Evolutionary conservation across 2,329 filamentous ascomycete genomes (phyloP).

Genomic region (Trichothecium roseum): DNA sequence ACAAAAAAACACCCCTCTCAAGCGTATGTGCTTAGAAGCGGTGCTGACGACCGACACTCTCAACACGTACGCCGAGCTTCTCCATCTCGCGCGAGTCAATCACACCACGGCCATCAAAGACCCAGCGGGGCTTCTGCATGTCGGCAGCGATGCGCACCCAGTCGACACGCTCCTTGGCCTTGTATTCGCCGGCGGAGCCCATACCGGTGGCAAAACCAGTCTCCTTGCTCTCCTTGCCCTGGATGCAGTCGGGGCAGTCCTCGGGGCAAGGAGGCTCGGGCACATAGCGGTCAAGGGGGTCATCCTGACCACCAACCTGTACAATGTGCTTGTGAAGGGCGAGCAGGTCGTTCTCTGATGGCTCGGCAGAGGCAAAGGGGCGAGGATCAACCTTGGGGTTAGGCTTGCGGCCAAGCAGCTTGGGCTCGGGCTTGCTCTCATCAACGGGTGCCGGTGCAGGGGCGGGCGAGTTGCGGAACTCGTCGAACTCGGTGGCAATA

Average conservation of each 20-base stretch:
- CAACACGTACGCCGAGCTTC: conserved; percentile 39
- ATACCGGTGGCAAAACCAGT: conserved; percentile 30
- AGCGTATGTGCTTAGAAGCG: conserved; percentile 19
- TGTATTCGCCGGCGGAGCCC: conserved; percentile 32
- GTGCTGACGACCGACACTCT: conserved; percentile 40
- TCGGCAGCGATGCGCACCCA: conserved; percentile 37
- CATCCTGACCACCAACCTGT: conserved; percentile 18
- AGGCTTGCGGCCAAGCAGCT: conserved; percentile 23
- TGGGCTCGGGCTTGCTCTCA: conserved; percentile 15
- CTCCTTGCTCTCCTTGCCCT: conserved; percentile 26
- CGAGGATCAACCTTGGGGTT: conserved; percentile 34
- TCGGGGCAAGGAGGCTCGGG: conserved; percentile 32
- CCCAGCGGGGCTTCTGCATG: conserved; percentile 43
- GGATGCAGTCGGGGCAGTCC: conserved; percentile 39
- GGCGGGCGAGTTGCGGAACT: conserved; percentile 35
- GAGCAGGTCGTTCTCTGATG: conserved; percentile 35
- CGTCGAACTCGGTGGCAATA: conserved; percentile 46
- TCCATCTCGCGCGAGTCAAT: conserved; percentile 37
- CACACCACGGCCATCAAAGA: conserved; percentile 47
- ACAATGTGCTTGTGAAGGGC: conserved; percentile 36
- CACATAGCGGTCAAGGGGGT: conserved; percentile 36
- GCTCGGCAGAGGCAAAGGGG: conserved; percentile 26
- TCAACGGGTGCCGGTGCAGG: conserved; percentile 14
- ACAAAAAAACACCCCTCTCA: neutral
- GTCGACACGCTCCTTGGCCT: conserved; percentile 36